Base-by-base conservation (phyloP, 1,139 yeast genomes). In the Kodamaea suecica region DNA sequence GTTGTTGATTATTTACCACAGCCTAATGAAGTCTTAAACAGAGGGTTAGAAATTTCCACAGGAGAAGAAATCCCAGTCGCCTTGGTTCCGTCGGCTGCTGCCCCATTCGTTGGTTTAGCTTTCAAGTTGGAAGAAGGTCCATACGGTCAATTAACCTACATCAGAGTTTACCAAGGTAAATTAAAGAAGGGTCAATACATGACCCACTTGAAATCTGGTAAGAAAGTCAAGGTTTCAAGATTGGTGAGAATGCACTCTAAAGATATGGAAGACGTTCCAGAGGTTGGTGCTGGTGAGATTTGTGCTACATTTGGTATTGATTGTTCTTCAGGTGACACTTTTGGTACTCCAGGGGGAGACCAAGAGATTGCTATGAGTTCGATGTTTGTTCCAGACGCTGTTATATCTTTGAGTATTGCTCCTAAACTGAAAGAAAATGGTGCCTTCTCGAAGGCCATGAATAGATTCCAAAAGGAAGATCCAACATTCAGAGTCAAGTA, bases 291-390 rank as follows among this genome's bases (percentile, higher is more conserved):
- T 29, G 99, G 99, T 60, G 98, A 92, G 67, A 92, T 92, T 52
- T 94, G 99, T 69, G 99, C 99, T 36, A 92, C 98, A 43, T 92
- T 94, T 54, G 99, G 99, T 64, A 84, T 92, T 50, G 98, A 94
- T 62, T 92, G 99, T 74, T 84, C 97, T n/a, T 94, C 98, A 7
- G 99, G 99, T 56, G 98, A 92, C 59, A 88, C 97, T 7, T 92
- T 92, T 63, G 84, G 95, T 35, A 31, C 37, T 17, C 64, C 58
- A 21, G 94, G 84, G 52, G 90, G 95, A 33, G 74, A 76, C 31
- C 69, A 80, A 41, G 72, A 80, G 47, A 83, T 84, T 52, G 82
- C 97, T 41, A 90, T 92, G 97, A 80, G 95, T 40, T 86, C 97
- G 6, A 92, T 92, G 98, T 92, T 75, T 64, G 97, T 92, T 42